Evolutionary conservation across 768 basidiomycete genomes (phyloP), one percentile per base, ranked within the genome.

Genomic region (Suillus cothurnatus): DNA sequence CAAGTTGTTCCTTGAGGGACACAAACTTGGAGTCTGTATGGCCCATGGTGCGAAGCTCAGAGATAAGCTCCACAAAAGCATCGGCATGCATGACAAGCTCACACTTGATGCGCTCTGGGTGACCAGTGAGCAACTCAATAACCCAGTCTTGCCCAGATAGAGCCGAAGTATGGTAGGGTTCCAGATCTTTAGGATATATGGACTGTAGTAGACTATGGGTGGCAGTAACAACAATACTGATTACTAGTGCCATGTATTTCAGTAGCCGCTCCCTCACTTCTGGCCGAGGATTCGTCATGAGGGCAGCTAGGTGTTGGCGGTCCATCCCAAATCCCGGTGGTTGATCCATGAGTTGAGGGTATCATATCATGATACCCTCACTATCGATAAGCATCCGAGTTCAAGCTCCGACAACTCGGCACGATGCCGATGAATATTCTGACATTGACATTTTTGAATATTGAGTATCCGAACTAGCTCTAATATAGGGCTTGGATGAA

Each of bases 1-100:
- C 79, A 23, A 81, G 57, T 61, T 81, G 77, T 61, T 82, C 81
- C 38, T 80, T 74, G 1, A 70, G 55, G 0, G 71, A 62, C 9
- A 81, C 71, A 70, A 71, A 67, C 36, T 62, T 65, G 0, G 73
- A 75, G 28, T 71, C 43, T 1, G 49, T 8, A 26, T 62, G 49
- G 17, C 49, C 61, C 8, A 32, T 28, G 31, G 28, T 4, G 0
- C 49, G 4, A n/a, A 63, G 62, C 23, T 50, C 34, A 6, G 34
- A 17, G 19, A 63, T n/a, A 47, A 53, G 62, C 28, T 49, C 28
- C 11, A 3, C 17, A 38, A 63, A 63, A 31, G 41, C 62, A 12
- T 21, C 5, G 19, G 32, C 21, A 23, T 53, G 62, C 62, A 73
- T 64, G 1, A 72, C 67, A 14, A 72, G 68, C 43, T 70, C 67